These are phyloP conservation scores for Clavispora vitiphila DNA, from an alignment of 805 yeast genomes.

Conservation along the genomic window DNA sequence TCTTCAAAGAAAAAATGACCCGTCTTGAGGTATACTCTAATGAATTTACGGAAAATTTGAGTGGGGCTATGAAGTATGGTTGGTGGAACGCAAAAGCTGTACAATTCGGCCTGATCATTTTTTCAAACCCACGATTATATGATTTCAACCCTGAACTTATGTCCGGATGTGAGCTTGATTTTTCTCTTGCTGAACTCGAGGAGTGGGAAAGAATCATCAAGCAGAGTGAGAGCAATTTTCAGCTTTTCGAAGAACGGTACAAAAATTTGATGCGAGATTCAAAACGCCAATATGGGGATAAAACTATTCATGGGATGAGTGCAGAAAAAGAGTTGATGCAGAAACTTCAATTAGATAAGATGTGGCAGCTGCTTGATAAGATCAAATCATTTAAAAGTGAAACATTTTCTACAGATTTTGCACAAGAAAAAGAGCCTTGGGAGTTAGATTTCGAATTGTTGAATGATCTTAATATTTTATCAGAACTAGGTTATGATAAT, in stretches of 20 bases:
- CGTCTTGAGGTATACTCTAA: not conserved
- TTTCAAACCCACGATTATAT: not conserved
- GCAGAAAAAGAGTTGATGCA: not conserved
- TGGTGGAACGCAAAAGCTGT: not conserved
- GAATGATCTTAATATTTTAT: not conserved
- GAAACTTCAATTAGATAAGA: not conserved
- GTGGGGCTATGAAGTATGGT: not conserved
- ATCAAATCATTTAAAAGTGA: not conserved
- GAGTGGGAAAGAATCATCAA: not conserved
- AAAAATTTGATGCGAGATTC: not conserved
- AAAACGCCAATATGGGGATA: not conserved
- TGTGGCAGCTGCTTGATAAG: not conserved
- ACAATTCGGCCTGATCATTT: not conserved
- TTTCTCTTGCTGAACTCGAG: not conserved
- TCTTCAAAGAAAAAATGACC: not conserved
- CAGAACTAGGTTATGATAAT: not conserved
- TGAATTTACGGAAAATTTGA: not conserved
- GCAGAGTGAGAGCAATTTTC: not conserved
- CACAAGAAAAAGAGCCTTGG: not conserved
- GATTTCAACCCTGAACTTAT: not conserved
- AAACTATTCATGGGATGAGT: not conserved
- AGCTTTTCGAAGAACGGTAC: not conserved
- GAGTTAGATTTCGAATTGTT: not conserved
- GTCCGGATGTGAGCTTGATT: not conserved
- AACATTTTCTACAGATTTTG: not conserved